phyloP scores from a whole-genome alignment of 2,329 filamentous ascomycete species.

The Talaromyces piceae region DNA sequence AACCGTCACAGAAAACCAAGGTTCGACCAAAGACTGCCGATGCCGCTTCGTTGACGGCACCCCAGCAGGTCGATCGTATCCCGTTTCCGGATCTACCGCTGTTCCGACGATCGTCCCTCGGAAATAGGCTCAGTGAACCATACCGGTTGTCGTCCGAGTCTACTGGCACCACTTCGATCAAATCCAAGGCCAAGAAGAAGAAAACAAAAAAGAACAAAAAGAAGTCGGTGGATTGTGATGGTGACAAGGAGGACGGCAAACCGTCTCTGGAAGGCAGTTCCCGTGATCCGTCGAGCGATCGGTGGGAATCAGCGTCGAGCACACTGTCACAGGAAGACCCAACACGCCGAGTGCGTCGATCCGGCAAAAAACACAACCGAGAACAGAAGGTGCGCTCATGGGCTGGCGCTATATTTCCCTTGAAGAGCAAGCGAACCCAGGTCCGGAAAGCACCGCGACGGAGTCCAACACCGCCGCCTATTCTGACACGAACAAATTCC shows the following conservation, averaged over 20 bases:
- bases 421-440: conserved; percentile 41
- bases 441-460: conserved; percentile 35
- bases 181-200: conserved; percentile 7
- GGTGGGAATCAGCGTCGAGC: conserved; percentile 12
- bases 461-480: conserved; percentile 39
- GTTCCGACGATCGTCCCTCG: conserved; percentile 7
- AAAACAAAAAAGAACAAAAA: conserved; percentile 7
- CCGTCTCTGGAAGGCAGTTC: background rate
- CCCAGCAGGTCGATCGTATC: background rate
- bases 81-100: conserved; percentile 7
- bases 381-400: conserved; percentile 67
- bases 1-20: conserved; percentile 4
- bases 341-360: background rate
- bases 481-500: conserved; percentile 33
- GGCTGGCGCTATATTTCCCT: conserved; percentile 46
- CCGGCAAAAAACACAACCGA: conserved; percentile 36
- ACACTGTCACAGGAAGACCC: conserved; percentile 8
- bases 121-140: conserved; percentile 6
- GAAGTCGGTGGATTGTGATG: conserved; percentile 1
- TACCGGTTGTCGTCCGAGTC: conserved; percentile 7
- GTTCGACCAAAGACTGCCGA: conserved; percentile 38
- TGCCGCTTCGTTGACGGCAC: conserved; percentile 7
- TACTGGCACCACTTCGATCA: background rate
- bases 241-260: background rate
- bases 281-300: conserved; percentile 6